Base-by-base conservation (phyloP, 192 early-diverging fungal genomes). In the Coemansia sp. region DNA sequence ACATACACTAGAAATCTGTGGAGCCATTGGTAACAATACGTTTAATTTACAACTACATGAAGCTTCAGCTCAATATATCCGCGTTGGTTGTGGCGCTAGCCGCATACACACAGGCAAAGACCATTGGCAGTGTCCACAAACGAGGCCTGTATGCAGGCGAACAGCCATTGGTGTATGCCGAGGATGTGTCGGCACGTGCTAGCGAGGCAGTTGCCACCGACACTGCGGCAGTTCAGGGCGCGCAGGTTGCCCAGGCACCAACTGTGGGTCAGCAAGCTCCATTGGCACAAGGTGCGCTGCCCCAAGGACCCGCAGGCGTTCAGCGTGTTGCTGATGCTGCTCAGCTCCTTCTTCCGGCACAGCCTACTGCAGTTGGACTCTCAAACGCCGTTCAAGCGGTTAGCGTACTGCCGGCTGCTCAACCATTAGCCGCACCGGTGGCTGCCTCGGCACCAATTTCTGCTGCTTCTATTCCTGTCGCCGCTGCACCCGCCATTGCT, bases 261-360 rank as follows among this genome's bases (percentile, higher is more conserved):
- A 16, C 9, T 6, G 5, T 41, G 56, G 7, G 10, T 21, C 35
- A 17, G 37, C 69, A 72, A 45, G 51, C 50, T 0, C 54, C 60
- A 0, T 14, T 23, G 4, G 17, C 62, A 2, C 75, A 68, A 47
- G 47, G 39, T 6, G 57, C 39, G 10, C 62, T 21, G 1, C 35
- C 22, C 0, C 59, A 61, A 21, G 64, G 59, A 9, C 29, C 29
- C 6, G 60, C 55, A 1, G 37, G 38, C 0, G 17, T 69, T 3
- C 77, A 74, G 64, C 71, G 67, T 25, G 23, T 69, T 57, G 64
- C 55, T n/a, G 67, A 79, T 26, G 23, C 71, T 2, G 43, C 77
- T 10, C 71, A 67, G 64, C 59, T 74, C 17, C 27, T 79, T 21
- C 25, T 73, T 16, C 70, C 72, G 47, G 67, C 64, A 16, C 71